phyloP scores from a whole-genome alignment of 495 filamentous ascomycete genomes.

The Xylaria flabelliformis region DNA sequence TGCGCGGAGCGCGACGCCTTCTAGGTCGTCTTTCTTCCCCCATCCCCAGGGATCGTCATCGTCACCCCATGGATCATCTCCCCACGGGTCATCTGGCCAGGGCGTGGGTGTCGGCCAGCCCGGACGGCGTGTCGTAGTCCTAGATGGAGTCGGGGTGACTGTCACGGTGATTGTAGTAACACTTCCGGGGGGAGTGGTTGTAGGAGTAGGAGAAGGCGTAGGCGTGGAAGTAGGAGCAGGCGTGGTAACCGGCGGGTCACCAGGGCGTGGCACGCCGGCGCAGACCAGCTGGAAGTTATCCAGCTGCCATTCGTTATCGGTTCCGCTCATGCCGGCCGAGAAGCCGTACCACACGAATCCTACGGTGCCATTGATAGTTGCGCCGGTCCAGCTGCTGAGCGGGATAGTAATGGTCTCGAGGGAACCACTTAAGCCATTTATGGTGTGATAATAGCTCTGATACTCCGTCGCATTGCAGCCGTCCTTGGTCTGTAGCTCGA shows the following conservation, averaged over 20 bases:
- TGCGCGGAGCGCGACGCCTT: constrained; percentile 29
- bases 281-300: constrained; percentile 61
- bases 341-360: constrained; percentile 61
- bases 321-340: constrained; percentile 44
- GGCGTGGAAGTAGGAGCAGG: constrained; percentile 28
- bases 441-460: constrained; percentile 52
- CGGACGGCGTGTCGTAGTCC: constrained; percentile 7
- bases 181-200: background rate
- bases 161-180: constrained; percentile 31
- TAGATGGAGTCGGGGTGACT: constrained; percentile 31
- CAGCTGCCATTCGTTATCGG: constrained; percentile 54
- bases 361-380: constrained; percentile 59
- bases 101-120: constrained; percentile 10
- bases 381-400: constrained; percentile 55
- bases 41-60: constrained; percentile 13
- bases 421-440: constrained; percentile 57
- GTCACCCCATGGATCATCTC: constrained; percentile 7
- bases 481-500: constrained; percentile 62
- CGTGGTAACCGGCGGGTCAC: constrained; percentile 25
- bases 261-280: constrained; percentile 33
- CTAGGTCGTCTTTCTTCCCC: constrained; percentile 26
- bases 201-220: background rate
- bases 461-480: constrained; percentile 53
- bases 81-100: constrained; percentile 25
- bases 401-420: constrained; percentile 61